These are phyloP conservation scores for Podaxis carcinomalis DNA, from an alignment of 768 basidiomycete genomes.

Conservation along the genomic window DNA sequence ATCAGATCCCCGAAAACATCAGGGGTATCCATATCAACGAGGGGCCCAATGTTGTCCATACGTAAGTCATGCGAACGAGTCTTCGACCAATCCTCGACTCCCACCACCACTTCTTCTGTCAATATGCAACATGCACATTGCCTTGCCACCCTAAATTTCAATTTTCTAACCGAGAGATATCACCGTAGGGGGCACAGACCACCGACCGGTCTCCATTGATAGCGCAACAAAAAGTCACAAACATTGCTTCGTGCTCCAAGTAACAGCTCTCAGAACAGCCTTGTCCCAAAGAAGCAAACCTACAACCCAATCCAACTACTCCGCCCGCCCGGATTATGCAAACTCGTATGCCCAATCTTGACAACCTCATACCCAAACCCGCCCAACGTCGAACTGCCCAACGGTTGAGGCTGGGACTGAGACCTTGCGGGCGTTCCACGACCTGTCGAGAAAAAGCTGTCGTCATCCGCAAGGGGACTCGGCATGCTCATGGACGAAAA, in stretches of 20 bases:
- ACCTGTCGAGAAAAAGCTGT: constrained; percentile 26
- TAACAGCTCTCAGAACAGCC: not conserved
- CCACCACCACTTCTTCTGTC: not conserved
- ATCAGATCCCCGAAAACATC: not conserved
- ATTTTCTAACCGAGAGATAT: not conserved
- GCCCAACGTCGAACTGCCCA: not conserved
- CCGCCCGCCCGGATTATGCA: constrained; percentile 89
- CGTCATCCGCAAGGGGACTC: constrained; percentile 71
- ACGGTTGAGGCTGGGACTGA: not conserved
- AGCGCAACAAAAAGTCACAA: not conserved
- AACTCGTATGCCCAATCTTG: constrained; percentile 90
- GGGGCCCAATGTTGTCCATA: not conserved
- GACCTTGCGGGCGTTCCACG: not conserved
- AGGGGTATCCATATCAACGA: not conserved
- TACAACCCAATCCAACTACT: constrained; percentile 91
- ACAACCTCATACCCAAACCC: constrained; percentile 42
- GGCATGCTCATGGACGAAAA: constrained; percentile 30
- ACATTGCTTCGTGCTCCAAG: not conserved
- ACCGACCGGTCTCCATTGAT: not conserved
- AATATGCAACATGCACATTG: not conserved
- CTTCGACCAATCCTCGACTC: not conserved
- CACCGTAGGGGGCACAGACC: not conserved
- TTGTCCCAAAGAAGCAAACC: not conserved
- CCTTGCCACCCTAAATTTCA: not conserved
- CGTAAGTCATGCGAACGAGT: not conserved